Percentiles rank a stretch among this genome's conserved stretches.
Conservation (phyloP, 352 stramenopile species). For the Pythium brassicae region DNA sequence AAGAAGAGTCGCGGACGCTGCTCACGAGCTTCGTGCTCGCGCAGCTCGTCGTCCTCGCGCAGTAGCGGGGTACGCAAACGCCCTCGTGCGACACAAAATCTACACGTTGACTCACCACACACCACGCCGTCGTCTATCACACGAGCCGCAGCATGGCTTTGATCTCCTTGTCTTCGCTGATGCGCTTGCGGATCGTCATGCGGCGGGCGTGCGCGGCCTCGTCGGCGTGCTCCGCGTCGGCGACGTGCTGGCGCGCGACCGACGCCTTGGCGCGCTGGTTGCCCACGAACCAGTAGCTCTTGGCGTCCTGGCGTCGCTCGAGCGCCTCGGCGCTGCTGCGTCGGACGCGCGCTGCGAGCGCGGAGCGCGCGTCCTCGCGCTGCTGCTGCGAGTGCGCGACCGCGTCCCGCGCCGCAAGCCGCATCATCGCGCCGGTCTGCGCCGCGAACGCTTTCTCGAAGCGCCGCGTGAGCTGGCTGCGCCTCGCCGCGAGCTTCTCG, state of each 20-base stretch:
- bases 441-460: constrained; percentile 54
- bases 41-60: constrained; percentile 21
- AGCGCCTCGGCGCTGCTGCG: constrained; percentile 32
- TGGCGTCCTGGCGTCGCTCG: constrained; percentile 43
- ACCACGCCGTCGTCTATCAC: constrained; percentile 14
- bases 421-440: constrained; percentile 66
- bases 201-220: constrained; percentile 19
- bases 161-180: constrained; percentile 67
- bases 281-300: constrained; percentile 63
- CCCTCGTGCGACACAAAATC: too few species aligned
- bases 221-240: constrained; percentile 13
- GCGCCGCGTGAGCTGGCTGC: constrained; percentile 36
- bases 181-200: constrained; percentile 27
- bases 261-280: constrained; percentile 47
- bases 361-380: constrained; percentile 26
- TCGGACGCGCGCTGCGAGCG: constrained; percentile 19
- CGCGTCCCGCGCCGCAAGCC: constrained; percentile 36
- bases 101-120: neutral
- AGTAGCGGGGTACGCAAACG: too few species aligned
- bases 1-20: constrained; percentile 59
- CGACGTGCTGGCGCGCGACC: constrained; percentile 9
- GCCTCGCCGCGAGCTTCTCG: constrained; percentile 35
- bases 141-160: constrained; percentile 58
- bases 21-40: constrained; percentile 53
- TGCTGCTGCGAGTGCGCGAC: constrained; percentile 30